Evolutionary conservation across 148 eudicot genomes (phyloP), one percentile per base, ranked within the genome.

Genomic region (Cornus suecica): DNA sequence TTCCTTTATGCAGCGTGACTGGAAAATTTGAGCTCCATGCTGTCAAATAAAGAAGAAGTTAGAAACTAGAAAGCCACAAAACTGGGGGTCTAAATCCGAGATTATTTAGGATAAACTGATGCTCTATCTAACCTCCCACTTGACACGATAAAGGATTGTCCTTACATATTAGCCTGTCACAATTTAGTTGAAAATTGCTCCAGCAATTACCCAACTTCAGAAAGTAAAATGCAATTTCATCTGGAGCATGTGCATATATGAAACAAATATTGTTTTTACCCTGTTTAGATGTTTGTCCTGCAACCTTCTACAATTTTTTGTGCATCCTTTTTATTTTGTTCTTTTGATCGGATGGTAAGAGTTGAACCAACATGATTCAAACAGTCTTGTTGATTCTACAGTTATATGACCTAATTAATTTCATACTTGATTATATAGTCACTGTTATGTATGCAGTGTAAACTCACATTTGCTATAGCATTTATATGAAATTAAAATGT

Each of bases 341-440:
- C 42, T 16, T 48, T 48, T 48, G 54, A 48, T 48, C 54, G 15
- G 54, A 48, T 48, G 54, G 20, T 48, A 13, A 48, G 54, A 48
- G 20, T 48, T 48, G 54, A 48, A 48, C 20, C 54, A 16, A 48
- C 20, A 16, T 16, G 20, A 2, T 48, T 16, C 20, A 48, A 48
- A 16, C 20, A 48, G 20, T 56, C 65, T 37, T 76, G 74, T 64
- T 69, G 69, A 69, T 34, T 41, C 62, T 58, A 32, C 41, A 6
- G 74, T 34, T 62, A 2, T 41, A 30, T 69, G 24, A 52, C 64
- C 31, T n/a, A 37, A 58, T 58, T 18, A 26, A 23, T 48, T 76
- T 25, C 29, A 42, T 69, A 26, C 45, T 62, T 32, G 0, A 45
- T 34, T 10, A n/a, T 62, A 20, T 41, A 15, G 29, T 37, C 58